Conservation (phyloP, 1,139 yeast genomes). For the Kurtzmaniella quercitrusa region DNA sequence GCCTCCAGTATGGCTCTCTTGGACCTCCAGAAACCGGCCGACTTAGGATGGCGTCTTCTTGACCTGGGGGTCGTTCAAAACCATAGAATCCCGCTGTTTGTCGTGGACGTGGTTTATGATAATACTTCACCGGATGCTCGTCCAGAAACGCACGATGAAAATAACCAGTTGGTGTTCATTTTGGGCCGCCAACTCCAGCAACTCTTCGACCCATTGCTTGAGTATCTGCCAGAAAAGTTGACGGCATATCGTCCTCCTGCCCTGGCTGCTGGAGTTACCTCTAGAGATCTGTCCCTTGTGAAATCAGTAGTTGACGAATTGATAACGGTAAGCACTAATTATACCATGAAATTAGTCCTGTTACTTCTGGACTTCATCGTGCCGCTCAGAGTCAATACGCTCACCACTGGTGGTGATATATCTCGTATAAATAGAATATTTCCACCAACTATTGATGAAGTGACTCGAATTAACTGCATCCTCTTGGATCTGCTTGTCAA, state of each 20-base stretch:
- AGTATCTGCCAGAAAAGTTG: slow-evolving; percentile 86
- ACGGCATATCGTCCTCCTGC: slow-evolving; percentile 27
- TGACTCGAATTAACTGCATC: slow-evolving; percentile 82
- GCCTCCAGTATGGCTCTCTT: slow-evolving; percentile 61
- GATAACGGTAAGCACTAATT: slow-evolving; percentile 64
- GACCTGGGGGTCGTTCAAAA: slow-evolving; percentile 58
- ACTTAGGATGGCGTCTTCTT: slow-evolving; percentile 50
- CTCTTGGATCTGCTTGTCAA: slow-evolving; percentile 68
- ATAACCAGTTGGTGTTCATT: slow-evolving; percentile 68
- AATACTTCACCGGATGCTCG: slow-evolving; percentile 34
- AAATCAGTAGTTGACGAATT: slow-evolving; percentile 63
- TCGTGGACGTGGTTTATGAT: slow-evolving; percentile 74
- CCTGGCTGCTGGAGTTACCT: slow-evolving; percentile 10
- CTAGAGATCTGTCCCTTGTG: slow-evolving; percentile 13
- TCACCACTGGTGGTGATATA: slow-evolving; percentile 49
- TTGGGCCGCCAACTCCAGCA: slow-evolving; percentile 86
- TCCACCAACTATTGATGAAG: slow-evolving; percentile 94
- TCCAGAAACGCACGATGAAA: slow-evolving; percentile 25
- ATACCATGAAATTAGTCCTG: slow-evolving; percentile 65
- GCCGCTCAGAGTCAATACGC: slow-evolving; percentile 69
- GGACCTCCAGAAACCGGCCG: slow-evolving; percentile 45
- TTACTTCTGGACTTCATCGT: slow-evolving; percentile 75
- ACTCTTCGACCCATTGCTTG: slow-evolving; percentile 81
- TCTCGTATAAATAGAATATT: slow-evolving; percentile 69
- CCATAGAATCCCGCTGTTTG: slow-evolving; percentile 49